Percentiles rank a stretch among this genome's conserved stretches.
Evolutionary conservation across 768 basidiomycete species (phyloP).

Genomic region (Clavulina sp.): DNA sequence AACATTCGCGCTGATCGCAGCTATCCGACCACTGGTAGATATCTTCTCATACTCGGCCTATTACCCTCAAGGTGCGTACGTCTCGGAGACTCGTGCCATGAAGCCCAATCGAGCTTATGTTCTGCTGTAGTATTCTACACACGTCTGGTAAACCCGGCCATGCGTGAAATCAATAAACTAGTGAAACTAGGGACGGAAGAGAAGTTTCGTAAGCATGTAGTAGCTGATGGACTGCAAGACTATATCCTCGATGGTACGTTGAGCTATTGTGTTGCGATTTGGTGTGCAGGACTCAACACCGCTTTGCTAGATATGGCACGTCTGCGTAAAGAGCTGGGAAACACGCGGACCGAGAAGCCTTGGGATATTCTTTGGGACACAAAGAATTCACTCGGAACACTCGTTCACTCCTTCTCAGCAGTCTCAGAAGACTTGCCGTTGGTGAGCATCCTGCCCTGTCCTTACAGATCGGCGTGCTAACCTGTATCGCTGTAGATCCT

Average conservation of each 20-base stretch:
- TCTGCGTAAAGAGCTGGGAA: background rate
- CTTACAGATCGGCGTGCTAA: background rate
- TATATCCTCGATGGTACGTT: background rate
- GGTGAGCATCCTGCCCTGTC: background rate
- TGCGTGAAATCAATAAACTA: background rate
- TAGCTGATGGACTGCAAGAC: background rate
- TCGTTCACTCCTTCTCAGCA: background rate
- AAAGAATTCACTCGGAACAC: background rate
- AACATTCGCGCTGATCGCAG: background rate
- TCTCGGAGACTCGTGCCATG: background rate
- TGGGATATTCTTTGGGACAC: background rate
- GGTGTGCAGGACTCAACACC: background rate
- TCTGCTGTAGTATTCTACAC: background rate
- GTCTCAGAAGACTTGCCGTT: background rate
- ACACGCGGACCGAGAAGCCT: background rate
- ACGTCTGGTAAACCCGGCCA: background rate
- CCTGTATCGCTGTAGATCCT: background rate
- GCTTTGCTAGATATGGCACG: background rate
- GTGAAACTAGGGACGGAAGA: too few species aligned
- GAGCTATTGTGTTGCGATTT: background rate
- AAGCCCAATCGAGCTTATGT: background rate
- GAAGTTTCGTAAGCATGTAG: background rate
- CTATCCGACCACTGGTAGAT: too few species aligned
- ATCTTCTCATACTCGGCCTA: background rate
- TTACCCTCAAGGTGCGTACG: background rate